Conservation (phyloP, 202 grass and related monocot genomes). For the Setaria italica region DNA sequence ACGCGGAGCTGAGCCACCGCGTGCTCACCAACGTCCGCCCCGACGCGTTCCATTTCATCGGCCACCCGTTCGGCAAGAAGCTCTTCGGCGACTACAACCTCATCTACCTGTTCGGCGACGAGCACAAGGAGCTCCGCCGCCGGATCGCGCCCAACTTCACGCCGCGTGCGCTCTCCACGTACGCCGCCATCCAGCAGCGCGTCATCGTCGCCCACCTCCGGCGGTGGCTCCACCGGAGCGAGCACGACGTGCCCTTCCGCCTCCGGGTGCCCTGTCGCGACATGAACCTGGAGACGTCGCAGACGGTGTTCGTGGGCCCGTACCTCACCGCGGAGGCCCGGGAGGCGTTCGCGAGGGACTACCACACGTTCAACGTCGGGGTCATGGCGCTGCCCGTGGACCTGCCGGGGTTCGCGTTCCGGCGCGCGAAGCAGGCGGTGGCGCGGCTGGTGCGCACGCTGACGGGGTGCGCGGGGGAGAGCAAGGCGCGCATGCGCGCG, state of each 20-base stretch:
- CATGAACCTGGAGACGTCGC: conserved; percentile 98
- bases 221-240: conserved; percentile 56
- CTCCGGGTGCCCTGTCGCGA: conserved; percentile 72
- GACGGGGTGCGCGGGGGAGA: conserved; percentile 41
- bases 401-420: conserved; percentile 86
- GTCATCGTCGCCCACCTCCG: conserved; percentile 75
- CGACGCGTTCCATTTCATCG: conserved; percentile 95
- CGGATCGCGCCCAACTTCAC: conserved; percentile 90
- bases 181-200: conserved; percentile 79
- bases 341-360: conserved; percentile 74
- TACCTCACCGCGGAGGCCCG: conserved; percentile 64
- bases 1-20: conserved; percentile 80
- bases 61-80: conserved; percentile 91
- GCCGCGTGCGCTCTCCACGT: conserved; percentile 76
- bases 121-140: conserved; percentile 85
- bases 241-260: no score
- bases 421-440: conserved; percentile 71
- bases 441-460: conserved; percentile 41
- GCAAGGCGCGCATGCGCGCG: conserved; percentile 67
- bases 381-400: conserved; percentile 89
- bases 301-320: conserved; percentile 82
- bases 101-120: conserved; percentile 96
- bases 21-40: conserved; percentile 92
- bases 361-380: conserved; percentile 91
- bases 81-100: conserved; percentile 96